Base-by-base conservation (phyloP, 306 rosid genomes). In the Prosopis cineraria region DNA sequence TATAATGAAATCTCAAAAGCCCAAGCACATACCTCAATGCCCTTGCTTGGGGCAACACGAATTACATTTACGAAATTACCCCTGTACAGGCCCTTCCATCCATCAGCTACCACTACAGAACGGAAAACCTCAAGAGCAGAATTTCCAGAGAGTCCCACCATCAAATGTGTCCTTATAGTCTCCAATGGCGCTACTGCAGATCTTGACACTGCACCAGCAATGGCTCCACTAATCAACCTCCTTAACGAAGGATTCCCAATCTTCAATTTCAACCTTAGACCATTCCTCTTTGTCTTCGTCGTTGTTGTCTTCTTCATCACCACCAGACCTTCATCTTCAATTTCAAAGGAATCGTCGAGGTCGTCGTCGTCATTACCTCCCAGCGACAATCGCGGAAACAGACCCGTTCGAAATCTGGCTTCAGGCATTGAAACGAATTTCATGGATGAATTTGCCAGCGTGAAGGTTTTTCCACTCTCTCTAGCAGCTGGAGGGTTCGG, bases 181-280 rank as follows among this genome's bases (percentile, higher is more conserved):
- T 88, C 91, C 84, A 88, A 47, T n/a, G 91, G 91, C 0, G 89
- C 89, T 3, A 88, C 85, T 12, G 75, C 85, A 31, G 80, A 71
- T 36, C 91, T 72, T 12, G 91, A 88, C 68, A 83, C 88, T 22
- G 79, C 93, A 64, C 93, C 91, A 5, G 97, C 93, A 29, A 87
- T 80, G 9, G 92, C 97, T 41, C 97, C 97, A 68, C 97, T 89
- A 13, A 88, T 73, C 83, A 91, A 74, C 85, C 80, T 79, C 68
- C 93, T 84, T 44, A 87, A 31, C 3, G 92, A 86, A 29, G 87
- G 80, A 77, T 87, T 83, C 33, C 68, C 79, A 30, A 87, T 63
- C 84, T 82, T 84, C 31, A 84, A 62, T 36, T 78, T 87, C 85
- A 71, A 50, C 53, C 70, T 80, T 25, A 43, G 52, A 71, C 78